These are phyloP conservation scores for Curvularia lunata DNA, from an alignment of 2,329 filamentous ascomycete genomes.

Conservation along the genomic window DNA sequence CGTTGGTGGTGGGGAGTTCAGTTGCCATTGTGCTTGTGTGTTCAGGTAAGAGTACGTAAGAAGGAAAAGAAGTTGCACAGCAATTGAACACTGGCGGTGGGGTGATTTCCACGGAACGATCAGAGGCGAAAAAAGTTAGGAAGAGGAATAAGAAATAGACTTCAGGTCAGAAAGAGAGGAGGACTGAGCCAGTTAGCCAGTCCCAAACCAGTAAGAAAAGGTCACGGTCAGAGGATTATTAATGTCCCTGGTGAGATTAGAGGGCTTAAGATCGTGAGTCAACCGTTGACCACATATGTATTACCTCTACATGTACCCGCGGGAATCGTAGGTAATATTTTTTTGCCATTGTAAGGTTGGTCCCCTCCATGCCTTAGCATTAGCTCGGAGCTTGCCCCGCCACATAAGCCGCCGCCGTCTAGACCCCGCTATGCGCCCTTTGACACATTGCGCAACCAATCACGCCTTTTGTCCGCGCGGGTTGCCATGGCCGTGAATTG, in stretches of 20 bases:
- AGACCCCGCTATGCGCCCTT: constrained; percentile 29
- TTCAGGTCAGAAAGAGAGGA: not conserved
- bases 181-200: constrained; percentile 8
- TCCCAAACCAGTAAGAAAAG: not conserved
- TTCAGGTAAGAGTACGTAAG: not conserved
- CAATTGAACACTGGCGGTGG: not conserved
- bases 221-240: not conserved
- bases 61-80: not conserved
- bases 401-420: constrained; percentile 19
- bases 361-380: constrained; percentile 24
- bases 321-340: constrained; percentile 34
- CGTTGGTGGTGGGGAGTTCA: constrained; percentile 57
- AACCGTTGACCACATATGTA: constrained; percentile 28
- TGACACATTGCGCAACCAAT: constrained; percentile 33
- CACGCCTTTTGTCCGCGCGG: constrained; percentile 12
- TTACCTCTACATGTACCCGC: constrained; percentile 30
- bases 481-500: constrained; percentile 30
- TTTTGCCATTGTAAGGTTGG: constrained; percentile 29
- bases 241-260: constrained; percentile 9
- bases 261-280: constrained; percentile 19
- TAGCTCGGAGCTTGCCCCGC: constrained; percentile 23
- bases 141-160: not conserved
- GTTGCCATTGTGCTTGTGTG: constrained; percentile 49
- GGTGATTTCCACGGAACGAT: not conserved
- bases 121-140: not conserved